These are phyloP conservation scores for Tarenaya hassleriana DNA, from an alignment of 345 rosid genomes.

Conservation along the genomic window DNA sequence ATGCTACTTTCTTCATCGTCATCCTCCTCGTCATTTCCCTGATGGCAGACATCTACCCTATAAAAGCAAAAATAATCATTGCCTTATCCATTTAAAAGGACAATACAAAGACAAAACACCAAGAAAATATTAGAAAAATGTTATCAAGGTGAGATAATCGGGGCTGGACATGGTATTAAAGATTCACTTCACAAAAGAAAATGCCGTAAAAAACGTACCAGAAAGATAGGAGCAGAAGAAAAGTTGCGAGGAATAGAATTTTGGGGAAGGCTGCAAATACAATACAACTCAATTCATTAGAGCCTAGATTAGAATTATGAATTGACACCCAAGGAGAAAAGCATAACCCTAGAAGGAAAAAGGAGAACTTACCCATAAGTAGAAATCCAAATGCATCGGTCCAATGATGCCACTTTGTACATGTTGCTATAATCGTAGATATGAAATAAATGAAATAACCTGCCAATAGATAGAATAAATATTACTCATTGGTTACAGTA, in stretches of 20 bases:
- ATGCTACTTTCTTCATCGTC: slow-evolving; percentile 37
- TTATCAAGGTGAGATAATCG: too few relatives aligned
- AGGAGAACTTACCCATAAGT: slow-evolving; percentile 24
- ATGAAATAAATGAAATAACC: slow-evolving; percentile 31
- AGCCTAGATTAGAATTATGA: slow-evolving; percentile 1
- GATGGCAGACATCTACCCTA: slow-evolving; percentile 80
- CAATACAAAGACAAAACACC: background rate
- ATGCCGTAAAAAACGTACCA: slow-evolving; percentile 34
- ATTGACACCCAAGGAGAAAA: background rate
- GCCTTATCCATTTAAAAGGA: slow-evolving; percentile 9
- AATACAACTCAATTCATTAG: slow-evolving; percentile 10
- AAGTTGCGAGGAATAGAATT: slow-evolving; percentile 50
- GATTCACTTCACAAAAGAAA: too few relatives aligned
- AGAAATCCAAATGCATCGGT: slow-evolving; percentile 28
- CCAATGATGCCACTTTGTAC: slow-evolving; percentile 36
- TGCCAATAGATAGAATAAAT: slow-evolving; percentile 14
- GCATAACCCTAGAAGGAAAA: background rate
- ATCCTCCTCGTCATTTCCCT: slow-evolving; percentile 43
- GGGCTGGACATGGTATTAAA: too few relatives aligned
- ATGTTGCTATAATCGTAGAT: slow-evolving; percentile 28
- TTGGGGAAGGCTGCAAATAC: slow-evolving; percentile 50
- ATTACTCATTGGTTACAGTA: background rate
- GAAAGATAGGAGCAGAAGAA: slow-evolving; percentile 56
- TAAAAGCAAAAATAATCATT: slow-evolving; percentile 23
- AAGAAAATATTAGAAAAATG: background rate